Evolutionary conservation across 768 basidiomycete species (phyloP).

Genomic region (Russula ochroleuca): DNA sequence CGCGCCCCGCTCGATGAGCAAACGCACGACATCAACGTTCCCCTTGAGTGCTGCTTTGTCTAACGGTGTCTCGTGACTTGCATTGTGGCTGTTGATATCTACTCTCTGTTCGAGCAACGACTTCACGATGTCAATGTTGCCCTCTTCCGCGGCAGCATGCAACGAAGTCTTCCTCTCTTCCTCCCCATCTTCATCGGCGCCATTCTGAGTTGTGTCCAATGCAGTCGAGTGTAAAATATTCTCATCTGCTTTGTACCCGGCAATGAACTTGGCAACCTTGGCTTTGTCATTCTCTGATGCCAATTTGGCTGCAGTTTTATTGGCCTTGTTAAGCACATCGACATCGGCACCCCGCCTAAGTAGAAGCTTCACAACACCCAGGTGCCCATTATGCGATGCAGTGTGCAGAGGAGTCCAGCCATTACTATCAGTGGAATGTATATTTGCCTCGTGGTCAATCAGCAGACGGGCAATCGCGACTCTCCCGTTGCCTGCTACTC

Average conservation of each 20-base stretch:
- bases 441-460: conserved; percentile 3
- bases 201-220: not conserved
- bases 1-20: conserved; percentile 4
- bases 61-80: not conserved
- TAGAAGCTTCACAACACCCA: not conserved
- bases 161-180: not conserved
- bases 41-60: not conserved
- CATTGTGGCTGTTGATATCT: not conserved
- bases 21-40: not conserved
- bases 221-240: not conserved
- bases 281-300: not conserved
- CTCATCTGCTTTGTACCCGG: not conserved
- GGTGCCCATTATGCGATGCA: not conserved
- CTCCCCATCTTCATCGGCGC: not conserved
- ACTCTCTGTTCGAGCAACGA: not conserved
- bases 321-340: not conserved
- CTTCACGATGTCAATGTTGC: not conserved
- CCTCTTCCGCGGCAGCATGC: conserved; percentile 1
- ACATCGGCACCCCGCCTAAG: not conserved
- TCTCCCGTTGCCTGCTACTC: not conserved
- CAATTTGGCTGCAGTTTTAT: not conserved
- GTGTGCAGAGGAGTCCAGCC: conserved; percentile 6
- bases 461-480: not conserved
- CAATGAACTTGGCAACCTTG: not conserved
- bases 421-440: not conserved